Conservation (phyloP, 2,329 filamentous ascomycete genomes). For the Fusarium vanettenii region DNA sequence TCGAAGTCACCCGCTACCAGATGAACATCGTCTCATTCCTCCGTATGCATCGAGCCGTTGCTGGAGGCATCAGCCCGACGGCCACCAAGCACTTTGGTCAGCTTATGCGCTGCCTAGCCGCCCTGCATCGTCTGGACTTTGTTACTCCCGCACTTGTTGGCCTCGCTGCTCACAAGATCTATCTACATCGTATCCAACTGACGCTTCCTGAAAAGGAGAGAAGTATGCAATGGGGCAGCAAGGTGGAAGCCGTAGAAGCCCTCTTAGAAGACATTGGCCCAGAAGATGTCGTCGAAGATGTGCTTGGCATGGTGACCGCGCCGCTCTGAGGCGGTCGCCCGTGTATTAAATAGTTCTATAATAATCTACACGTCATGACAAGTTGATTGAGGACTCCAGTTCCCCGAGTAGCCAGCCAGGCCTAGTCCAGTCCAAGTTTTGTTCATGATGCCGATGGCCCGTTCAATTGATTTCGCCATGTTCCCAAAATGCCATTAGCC, state of each 20-base stretch:
- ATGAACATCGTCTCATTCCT: slow-evolving; percentile 90
- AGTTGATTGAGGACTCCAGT: slow-evolving; percentile 31
- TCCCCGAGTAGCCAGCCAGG: slow-evolving; percentile 31
- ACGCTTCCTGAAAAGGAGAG: slow-evolving; percentile 78
- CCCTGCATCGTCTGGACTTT: slow-evolving; percentile 83
- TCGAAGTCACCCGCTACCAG: slow-evolving; percentile 85
- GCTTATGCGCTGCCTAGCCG: slow-evolving; percentile 78
- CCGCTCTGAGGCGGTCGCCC: slow-evolving; percentile 52
- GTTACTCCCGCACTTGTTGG: slow-evolving; percentile 86
- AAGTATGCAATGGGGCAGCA: slow-evolving; percentile 94
- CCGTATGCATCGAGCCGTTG: slow-evolving; percentile 86
- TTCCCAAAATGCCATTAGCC: slow-evolving; percentile 40
- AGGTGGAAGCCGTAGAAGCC: slow-evolving; percentile 73
- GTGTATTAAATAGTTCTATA: slow-evolving; percentile 46
- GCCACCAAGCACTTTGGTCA: slow-evolving; percentile 82
- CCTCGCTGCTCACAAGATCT: slow-evolving; percentile 87
- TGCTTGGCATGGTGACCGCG: slow-evolving; percentile 66
- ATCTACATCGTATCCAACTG: slow-evolving; percentile 83
- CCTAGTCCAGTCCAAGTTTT: slow-evolving; percentile 28
- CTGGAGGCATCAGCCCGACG: slow-evolving; percentile 78
- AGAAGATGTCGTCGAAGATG: slow-evolving; percentile 74
- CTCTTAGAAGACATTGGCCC: slow-evolving; percentile 72
- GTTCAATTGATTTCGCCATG: slow-evolving; percentile 31
- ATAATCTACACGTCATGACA: slow-evolving; percentile 40
- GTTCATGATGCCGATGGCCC: slow-evolving; percentile 32